Base-by-base conservation (phyloP, 176 grass and related monocot species). In the Ensete glaucum region DNA sequence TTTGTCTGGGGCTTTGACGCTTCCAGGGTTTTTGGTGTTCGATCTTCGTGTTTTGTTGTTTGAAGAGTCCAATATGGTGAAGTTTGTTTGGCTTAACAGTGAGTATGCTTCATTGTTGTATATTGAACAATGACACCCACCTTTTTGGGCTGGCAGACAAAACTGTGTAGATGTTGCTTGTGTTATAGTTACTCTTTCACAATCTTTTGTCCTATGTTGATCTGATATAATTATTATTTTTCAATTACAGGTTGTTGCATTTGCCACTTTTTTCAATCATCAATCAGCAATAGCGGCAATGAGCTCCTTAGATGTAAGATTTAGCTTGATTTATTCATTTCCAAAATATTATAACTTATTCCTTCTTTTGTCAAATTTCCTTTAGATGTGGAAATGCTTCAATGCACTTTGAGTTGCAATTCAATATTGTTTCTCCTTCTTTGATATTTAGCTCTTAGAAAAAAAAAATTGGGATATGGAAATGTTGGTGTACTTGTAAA, bases 191-290 rank as follows among this genome's bases (percentile, higher is more conserved):
- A 58, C 17, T 54, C 15, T 16, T 3, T 27, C 7, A 9, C 22
- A 11, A 27, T 11, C 43, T 68, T 43, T 7, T 26, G 53, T 43
- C 29, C 12, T 63, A 69, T 17, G 29, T 43, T 6, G 34, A 43
- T 43, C 34, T 54, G 43, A 54, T 64, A 77, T 69, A 69, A 56
- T 60, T 78, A 49, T 3, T 67, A 10, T 76, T 86, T 21, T 57
- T 64, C 67, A 83, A 52, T 53, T 72, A 23, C 83, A 99, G 88
- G 95, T 78, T 54, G 88, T 99, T 73, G 90, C 95, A 1, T 99
- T 99, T 77, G 90, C 92, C 19, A 89, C 90, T 17, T 99, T 99
- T 82, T 79, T 91, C 69, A 91, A 73, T n/a, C 90, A 99, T 86
- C 86, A 94, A n/a, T 79, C 67, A n/a, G 90, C 95, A 52, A 27